Percentiles rank a stretch among this genome's conserved stretches.
phyloP scores from a whole-genome alignment of 1,284 basidiomycete genomes.

The Pseudozyma sp. region DNA sequence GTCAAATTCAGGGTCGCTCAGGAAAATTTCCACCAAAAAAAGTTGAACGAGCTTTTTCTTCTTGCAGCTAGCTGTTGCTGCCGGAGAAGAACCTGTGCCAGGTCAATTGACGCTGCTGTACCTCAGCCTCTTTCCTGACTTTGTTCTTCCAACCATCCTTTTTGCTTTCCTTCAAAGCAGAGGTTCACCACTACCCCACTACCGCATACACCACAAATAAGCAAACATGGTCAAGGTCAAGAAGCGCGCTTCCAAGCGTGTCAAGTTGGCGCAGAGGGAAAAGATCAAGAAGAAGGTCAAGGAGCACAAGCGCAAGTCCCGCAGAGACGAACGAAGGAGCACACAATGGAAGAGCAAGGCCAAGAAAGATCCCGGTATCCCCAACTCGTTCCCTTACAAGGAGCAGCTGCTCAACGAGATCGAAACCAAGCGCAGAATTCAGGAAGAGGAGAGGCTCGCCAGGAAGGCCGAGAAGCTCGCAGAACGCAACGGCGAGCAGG shows the following conservation, averaged over 20 bases:
- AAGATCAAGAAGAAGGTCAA: slow-evolving; percentile 66
- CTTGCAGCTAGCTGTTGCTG: slow-evolving; percentile 6
- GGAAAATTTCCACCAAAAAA: slow-evolving; percentile 28
- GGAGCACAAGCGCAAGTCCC: slow-evolving; percentile 66
- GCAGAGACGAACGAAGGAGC: slow-evolving; percentile 83
- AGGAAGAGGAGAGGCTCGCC: slow-evolving; percentile 50
- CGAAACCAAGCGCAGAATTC: slow-evolving; percentile 56
- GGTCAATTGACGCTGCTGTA: not conserved
- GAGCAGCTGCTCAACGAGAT: slow-evolving; percentile 91
- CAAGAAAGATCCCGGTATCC: slow-evolving; percentile 92
- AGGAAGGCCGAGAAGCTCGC: slow-evolving; percentile 43
- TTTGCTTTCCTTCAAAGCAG: slow-evolving; percentile 8
- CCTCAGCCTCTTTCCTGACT: not conserved
- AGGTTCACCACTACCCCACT: slow-evolving; percentile 1
- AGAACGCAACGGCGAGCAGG: slow-evolving; percentile 28
- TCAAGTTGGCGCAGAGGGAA: slow-evolving; percentile 62
- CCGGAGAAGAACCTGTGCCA: slow-evolving; percentile 11
- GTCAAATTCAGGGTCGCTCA: slow-evolving; percentile 2
- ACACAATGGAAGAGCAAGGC: slow-evolving; percentile 79
- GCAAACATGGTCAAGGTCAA: slow-evolving; percentile 56
- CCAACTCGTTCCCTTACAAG: slow-evolving; percentile 97
- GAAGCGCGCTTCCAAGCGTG: slow-evolving; percentile 64
- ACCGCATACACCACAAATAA: not conserved
- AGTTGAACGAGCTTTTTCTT: slow-evolving; percentile 18
- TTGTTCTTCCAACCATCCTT: slow-evolving; percentile 2